Evolutionary conservation across 208 protist species (phyloP).

Genomic region (Strigomonas culicis): DNA sequence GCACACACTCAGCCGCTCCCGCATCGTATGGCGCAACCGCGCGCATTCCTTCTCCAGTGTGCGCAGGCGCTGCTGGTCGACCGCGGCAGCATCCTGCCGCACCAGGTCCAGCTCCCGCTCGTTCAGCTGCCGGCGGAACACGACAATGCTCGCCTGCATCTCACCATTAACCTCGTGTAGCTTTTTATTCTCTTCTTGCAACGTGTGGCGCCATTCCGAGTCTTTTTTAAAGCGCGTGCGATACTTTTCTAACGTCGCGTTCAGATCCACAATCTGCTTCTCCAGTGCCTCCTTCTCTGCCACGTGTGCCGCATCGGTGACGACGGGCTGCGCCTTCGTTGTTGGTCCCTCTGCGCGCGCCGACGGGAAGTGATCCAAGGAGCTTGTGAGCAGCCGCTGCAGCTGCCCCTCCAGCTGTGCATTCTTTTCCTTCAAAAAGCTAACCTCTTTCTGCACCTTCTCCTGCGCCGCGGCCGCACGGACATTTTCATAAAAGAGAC

Average conservation of each 20-base stretch:
- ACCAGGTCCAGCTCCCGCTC: slow-evolving; percentile 57
- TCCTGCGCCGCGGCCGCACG: slow-evolving; percentile 21
- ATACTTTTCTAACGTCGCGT: slow-evolving; percentile 14
- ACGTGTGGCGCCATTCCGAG: slow-evolving; percentile 14
- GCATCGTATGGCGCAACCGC: slow-evolving; percentile 32
- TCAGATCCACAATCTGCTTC: slow-evolving; percentile 26
- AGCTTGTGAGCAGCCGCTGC: slow-evolving; percentile 34
- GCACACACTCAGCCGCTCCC: slow-evolving; percentile 32
- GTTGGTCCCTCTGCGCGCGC: not conserved
- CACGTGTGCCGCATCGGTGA: not conserved
- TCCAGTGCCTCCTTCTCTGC: slow-evolving; percentile 25
- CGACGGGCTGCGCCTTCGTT: not conserved
- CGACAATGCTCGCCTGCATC: slow-evolving; percentile 33
- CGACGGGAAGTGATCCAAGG: slow-evolving; percentile 11
- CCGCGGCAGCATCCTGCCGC: slow-evolving; percentile 22
- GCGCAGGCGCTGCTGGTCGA: slow-evolving; percentile 34
- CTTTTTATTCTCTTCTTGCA: slow-evolving; percentile 26
- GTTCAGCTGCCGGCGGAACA: slow-evolving; percentile 54
- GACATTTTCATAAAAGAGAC: slow-evolving; percentile 20
- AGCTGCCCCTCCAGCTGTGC: slow-evolving; percentile 67
- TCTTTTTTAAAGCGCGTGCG: not conserved
- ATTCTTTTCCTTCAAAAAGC: slow-evolving; percentile 47
- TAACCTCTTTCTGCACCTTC: slow-evolving; percentile 22
- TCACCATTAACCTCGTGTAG: slow-evolving; percentile 32
- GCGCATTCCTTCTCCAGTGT: slow-evolving; percentile 40